Evolutionary conservation across 2,329 filamentous ascomycete species (phyloP).

Genomic region (Sporothrix brunneoviolacea): DNA sequence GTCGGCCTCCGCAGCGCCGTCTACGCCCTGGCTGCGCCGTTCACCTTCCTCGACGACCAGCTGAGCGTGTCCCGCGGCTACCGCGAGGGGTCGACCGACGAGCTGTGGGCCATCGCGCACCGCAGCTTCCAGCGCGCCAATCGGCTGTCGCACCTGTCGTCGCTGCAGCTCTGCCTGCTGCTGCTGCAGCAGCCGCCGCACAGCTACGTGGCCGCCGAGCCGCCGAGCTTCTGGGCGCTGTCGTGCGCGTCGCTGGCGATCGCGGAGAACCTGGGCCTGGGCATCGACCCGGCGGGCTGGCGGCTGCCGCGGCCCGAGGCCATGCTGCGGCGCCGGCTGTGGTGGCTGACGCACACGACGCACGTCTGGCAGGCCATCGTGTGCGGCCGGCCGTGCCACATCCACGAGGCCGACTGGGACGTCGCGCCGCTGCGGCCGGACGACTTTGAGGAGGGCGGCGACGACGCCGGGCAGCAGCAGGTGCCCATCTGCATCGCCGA

Average conservation of each 20-base stretch:
- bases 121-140: constrained; percentile 20
- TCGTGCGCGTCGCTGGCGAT: constrained; percentile 21
- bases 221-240: constrained; percentile 20
- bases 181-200: constrained; percentile 21
- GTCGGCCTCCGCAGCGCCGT: constrained; percentile 21
- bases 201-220: constrained; percentile 21
- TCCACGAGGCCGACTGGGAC: constrained; percentile 20
- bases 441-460: constrained; percentile 19
- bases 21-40: constrained; percentile 22
- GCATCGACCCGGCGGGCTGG: constrained; percentile 20
- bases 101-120: constrained; percentile 22
- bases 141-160: constrained; percentile 19
- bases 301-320: constrained; percentile 20
- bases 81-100: constrained; percentile 20
- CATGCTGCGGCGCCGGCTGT: constrained; percentile 21
- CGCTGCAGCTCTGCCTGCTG: constrained; percentile 21
- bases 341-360: constrained; percentile 22
- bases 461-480: no score
- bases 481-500: constrained; percentile 20
- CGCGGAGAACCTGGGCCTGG: constrained; percentile 22
- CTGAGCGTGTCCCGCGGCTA: constrained; percentile 23
- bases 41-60: constrained; percentile 23
- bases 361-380: constrained; percentile 22
- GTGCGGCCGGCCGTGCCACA: constrained; percentile 18
- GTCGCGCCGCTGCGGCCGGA: constrained; percentile 15